Percentiles rank a stretch among this genome's conserved stretches.
Conservation (phyloP, 495 filamentous ascomycete species). For the Talaromyces wortmannii region DNA sequence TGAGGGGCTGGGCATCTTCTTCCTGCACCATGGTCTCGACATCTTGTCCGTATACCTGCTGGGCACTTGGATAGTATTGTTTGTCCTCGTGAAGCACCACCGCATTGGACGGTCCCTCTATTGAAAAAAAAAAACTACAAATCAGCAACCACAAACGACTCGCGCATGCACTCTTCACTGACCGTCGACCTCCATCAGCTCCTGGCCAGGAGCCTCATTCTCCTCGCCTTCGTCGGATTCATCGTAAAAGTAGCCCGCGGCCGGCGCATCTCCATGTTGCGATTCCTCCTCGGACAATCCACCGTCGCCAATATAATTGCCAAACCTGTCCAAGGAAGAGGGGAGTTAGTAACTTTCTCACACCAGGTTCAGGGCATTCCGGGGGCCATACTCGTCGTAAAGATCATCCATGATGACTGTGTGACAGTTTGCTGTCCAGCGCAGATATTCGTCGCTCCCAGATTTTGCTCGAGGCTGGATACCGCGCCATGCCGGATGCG, state of each 20-base stretch:
- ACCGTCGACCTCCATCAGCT: conserved; percentile 94
- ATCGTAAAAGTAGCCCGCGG: conserved; percentile 73
- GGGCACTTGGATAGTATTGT: conserved; percentile 95
- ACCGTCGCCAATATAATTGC: conserved; percentile 91
- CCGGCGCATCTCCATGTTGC: conserved; percentile 60
- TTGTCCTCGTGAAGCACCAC: conserved; percentile 98
- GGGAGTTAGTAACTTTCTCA: conserved; percentile 10
- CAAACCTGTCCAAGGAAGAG: conserved; percentile 56
- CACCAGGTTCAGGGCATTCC: neutral
- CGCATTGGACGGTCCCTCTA: conserved; percentile 92
- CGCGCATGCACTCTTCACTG: conserved; percentile 10
- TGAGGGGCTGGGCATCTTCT: conserved; percentile 89
- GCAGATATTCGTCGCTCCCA: neutral
- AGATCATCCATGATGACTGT: conserved; percentile 64
- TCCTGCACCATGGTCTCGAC: conserved; percentile 96
- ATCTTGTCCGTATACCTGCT: conserved; percentile 87
- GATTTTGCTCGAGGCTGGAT: neutral
- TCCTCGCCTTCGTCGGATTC: conserved; percentile 62
- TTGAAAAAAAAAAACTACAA: conserved; percentile 16
- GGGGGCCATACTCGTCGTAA: conserved; percentile 64
- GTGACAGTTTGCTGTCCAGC: neutral
- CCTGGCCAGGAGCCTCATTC: conserved; percentile 59
- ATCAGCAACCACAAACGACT: conserved; percentile 2
- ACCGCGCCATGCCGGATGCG: neutral
- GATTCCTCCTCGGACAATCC: conserved; percentile 85